Evolutionary conservation across 306 rosid genomes (phyloP), one percentile per base, ranked within the genome.

Genomic region (Ochetophila trinervis): DNA sequence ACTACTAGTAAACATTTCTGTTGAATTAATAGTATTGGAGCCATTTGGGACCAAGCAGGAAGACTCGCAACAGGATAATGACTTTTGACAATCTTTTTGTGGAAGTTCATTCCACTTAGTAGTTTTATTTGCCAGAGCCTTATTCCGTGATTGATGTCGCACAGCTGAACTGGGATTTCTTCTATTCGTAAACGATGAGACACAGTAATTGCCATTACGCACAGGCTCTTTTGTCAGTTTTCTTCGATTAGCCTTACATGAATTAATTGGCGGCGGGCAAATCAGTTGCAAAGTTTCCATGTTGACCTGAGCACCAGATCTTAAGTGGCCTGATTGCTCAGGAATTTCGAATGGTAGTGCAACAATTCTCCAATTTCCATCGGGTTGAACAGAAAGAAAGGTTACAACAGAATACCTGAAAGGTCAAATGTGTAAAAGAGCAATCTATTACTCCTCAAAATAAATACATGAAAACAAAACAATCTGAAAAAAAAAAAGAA

Each of bases 251-350:
- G 67, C 61, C 78, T 76, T 78, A 63, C 69, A 44, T 63, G 75
- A 69, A 78, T 75, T 80, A 67, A 74, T 60, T 58, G 88, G 83
- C 32, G 80, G 82, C 34, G 82, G 83, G 62, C 57, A 78, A 80
- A 82, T 80, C 67, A 82, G 80, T 66, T 80, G 90, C 63, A 84
- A 62, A 58, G 82, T 76, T 42, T 86, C 88, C 88, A 82, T 84
- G 71, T 73, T 69, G 42, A 70, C 67, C 35, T 70, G 78, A 53
- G 83, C 42, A 57, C 69, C 74, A 65, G 76, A 74, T 57, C 64
- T 56, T 47, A 59, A 44, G 23, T 30, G 55, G 72, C 66, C 76
- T 62, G 69, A 48, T 67, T 74, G 82, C 45, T 70, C 72, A 56
- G 67, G 66, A 67, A 42, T 58, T 76, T 60, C 82, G 65, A 70